Base-by-base conservation (phyloP, 2,329 filamentous ascomycete genomes). In the Daldinia sp. region DNA sequence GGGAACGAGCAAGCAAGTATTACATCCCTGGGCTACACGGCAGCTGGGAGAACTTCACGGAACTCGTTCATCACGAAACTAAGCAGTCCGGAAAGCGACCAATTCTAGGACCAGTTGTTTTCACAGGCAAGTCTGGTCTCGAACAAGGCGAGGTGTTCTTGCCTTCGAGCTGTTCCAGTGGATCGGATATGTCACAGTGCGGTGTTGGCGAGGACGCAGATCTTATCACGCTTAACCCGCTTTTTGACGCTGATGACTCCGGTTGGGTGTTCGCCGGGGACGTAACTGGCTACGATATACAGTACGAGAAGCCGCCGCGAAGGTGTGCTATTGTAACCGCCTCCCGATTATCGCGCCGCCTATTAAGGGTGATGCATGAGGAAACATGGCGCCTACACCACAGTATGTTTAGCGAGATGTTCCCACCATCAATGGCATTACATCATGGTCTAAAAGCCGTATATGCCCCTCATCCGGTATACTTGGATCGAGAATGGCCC, bases 381-480 rank as follows among this genome's bases (percentile, higher is more conserved):
- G 90, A 93, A 71, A 90, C 88, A 45, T 88, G 82, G 76, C 82
- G 84, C 25, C 81, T 85, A 69, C 87, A 86, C 66, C 90, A 88
- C 75, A 88, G 82, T 75, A 93, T 89, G 89, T 93, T 91, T 74
- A 86, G 85, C 23, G 91, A 94, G 76, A 94, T 94, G 91, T 93
- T 90, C 77, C 90, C 90, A 1, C 84, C 89, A 0, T 85, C 84
- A 0, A 84, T 87, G 72, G 89, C 90, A 0, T 80, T 94, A 4
- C 90, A 93, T 69, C 90, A 92, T 71, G 90, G 91, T 1, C 81
- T 92, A 71, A 94, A 94, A 77, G 91, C 90, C 19, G 88, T 92
- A 0, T 92, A 89, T 71, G 92, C 90, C 0, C 93, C 93, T 0
- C 93, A 96, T 67, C 91, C 93, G 0, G 87, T 95, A 45, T 95